Evolutionary conservation across 805 yeast species (phyloP).

Genomic region (Jamesozyma gamospora): DNA sequence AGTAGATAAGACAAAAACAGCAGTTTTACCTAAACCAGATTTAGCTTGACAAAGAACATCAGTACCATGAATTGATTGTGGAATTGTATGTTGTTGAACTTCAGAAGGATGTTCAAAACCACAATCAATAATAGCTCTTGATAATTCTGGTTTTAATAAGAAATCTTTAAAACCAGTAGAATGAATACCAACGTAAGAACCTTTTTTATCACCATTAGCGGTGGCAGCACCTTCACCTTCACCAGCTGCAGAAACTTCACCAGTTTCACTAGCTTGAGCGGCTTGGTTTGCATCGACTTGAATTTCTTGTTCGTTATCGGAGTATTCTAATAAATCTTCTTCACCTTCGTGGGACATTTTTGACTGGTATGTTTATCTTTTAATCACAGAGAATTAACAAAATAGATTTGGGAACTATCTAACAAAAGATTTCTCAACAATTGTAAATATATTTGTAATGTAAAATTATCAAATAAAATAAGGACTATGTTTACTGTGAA

Average conservation of each 20-base stretch:
- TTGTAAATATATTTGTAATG: no score
- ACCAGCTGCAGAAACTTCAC: constrained; percentile 18
- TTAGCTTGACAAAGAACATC: constrained; percentile 98
- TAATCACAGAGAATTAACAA: no score
- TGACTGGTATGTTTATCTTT: not conserved
- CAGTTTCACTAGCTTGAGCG: constrained; percentile 26
- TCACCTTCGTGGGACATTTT: constrained; percentile 90
- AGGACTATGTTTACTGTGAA: no score
- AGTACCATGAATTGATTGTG: constrained; percentile 95
- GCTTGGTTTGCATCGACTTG: constrained; percentile 46
- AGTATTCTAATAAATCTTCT: constrained; percentile 98
- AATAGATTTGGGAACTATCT: no score
- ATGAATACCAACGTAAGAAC: constrained; percentile 95
- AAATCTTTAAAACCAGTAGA: constrained; percentile 98
- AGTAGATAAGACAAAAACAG: constrained; percentile 91
- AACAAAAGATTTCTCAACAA: no score
- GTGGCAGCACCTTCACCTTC: constrained; percentile 30
- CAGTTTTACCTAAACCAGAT: constrained; percentile 99
- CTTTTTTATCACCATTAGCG: constrained; percentile 75
- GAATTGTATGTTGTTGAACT: constrained; percentile 97
- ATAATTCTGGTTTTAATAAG: constrained; percentile 88
- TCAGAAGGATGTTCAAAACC: constrained; percentile 99
- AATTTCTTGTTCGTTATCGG: constrained; percentile 93
- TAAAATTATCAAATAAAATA: no score
- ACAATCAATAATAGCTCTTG: constrained; percentile 97